phyloP scores from a whole-genome alignment of 139 green algal genomes.

The Pleodorina starrii region DNA sequence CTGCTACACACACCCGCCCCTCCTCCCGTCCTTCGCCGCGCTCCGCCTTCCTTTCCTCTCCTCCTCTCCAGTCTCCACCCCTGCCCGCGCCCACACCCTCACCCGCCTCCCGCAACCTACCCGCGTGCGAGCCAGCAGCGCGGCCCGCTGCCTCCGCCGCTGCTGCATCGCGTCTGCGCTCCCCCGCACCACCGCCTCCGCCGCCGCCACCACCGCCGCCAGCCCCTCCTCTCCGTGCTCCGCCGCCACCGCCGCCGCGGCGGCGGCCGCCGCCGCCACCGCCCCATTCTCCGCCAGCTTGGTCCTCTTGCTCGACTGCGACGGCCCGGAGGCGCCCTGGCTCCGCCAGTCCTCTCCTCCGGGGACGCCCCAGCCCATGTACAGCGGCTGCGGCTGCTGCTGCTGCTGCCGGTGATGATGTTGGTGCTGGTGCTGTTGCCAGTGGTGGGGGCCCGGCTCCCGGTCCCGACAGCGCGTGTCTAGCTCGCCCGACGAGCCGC shows the following conservation, averaged over 20 bases:
- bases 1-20: too few species aligned
- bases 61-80: too few species aligned
- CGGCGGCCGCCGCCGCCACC: background rate
- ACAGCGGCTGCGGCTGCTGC: too few species aligned
- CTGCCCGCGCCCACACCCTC: background rate
- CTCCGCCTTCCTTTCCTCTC: too few species aligned
- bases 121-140: background rate
- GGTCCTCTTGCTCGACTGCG: background rate
- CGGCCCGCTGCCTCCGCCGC: background rate
- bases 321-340: background rate
- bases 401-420: too few species aligned
- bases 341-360: background rate
- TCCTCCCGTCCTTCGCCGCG: too few species aligned
- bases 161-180: background rate
- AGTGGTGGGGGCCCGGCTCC: background rate
- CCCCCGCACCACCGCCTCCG: background rate
- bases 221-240: background rate
- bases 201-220: background rate
- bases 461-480: background rate
- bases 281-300: background rate
- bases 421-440: too few species aligned
- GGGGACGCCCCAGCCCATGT: background rate
- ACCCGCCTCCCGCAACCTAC: background rate
- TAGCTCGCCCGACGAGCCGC: background rate
- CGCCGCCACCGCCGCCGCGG: background rate